Percentiles rank a stretch among this genome's conserved stretches.
Evolutionary conservation across 129 eudicot genomes (phyloP).

Genomic region (Escallonia herrerae): DNA sequence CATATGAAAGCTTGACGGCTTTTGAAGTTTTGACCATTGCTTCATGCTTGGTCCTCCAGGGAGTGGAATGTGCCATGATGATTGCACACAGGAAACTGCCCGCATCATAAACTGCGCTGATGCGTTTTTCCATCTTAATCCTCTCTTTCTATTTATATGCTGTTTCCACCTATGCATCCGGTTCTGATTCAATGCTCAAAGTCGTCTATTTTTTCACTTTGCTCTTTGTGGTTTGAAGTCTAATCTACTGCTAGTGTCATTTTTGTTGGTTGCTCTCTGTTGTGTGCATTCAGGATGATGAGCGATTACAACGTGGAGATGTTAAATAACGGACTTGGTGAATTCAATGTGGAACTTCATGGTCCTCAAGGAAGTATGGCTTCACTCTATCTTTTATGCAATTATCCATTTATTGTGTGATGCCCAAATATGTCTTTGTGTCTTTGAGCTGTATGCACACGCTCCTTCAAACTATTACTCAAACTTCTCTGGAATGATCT

Average conservation of each 20-base stretch:
- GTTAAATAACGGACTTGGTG: slow-evolving; percentile 59
- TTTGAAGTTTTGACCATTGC: too few relatives aligned
- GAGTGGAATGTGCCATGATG: too few relatives aligned
- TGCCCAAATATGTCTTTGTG: too few relatives aligned
- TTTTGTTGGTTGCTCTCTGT: not conserved
- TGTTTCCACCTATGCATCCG: not conserved
- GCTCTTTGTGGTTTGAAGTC: not conserved
- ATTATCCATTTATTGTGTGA: too few relatives aligned
- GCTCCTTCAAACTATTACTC: too few relatives aligned
- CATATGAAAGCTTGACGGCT: too few relatives aligned
- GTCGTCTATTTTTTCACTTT: not conserved
- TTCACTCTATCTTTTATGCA: not conserved
- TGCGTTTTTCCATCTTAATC: not conserved
- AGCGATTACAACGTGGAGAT: slow-evolving; percentile 76
- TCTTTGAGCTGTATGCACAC: too few relatives aligned
- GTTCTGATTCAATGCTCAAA: too few relatives aligned
- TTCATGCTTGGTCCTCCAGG: too few relatives aligned
- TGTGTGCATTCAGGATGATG: slow-evolving; percentile 62
- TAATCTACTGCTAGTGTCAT: not conserved
- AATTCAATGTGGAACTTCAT: slow-evolving; percentile 69
- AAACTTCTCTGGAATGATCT: too few relatives aligned
- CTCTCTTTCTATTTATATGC: not conserved
- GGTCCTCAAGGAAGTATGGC: slow-evolving; percentile 80
- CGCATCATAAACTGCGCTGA: too few relatives aligned
- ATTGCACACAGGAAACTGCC: too few relatives aligned